Base-by-base conservation (phyloP, 345 rosid species). In the Dimocarpus longan region DNA sequence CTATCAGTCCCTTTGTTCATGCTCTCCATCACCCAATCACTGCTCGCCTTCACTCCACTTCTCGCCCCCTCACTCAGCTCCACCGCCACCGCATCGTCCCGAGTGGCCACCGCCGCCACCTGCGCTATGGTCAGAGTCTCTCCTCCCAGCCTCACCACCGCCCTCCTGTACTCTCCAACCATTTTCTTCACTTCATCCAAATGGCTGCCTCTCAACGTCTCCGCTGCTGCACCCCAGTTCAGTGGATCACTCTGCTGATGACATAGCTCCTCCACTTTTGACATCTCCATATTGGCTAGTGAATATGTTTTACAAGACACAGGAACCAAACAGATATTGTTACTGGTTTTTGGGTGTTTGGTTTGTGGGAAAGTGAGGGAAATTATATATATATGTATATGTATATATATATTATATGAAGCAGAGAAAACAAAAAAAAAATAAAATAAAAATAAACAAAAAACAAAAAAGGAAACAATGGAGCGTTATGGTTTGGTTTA, bases 191-290 rank as follows among this genome's bases (percentile, higher is more conserved):
- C 89, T 54, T 88, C 89, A 32, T 88, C 89, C 4, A 86, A 75
- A 78, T 88, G 91, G 80, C 91, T 88, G 0, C 89, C 88, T 64
- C 79, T 86, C 81, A 84, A 54, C 12, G 86, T 71, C 82, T 88
- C 89, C 0, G 88, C 84, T 8, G 86, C 81, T 7, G 52, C 26
- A 1, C 18, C 83, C 89, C 89, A 88, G 65, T 78, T 83, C 76
- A 88, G 66, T 1, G 91, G 91, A 73, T 88, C 89, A 52, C 16
- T 39, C 21, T 66, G 43, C 5, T 32, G 37, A 32, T 50, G 57
- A 26, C 80, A 68, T 44, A 62, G 19, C 5, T 42, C 22, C 24
- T 9, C 64, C 74, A 66, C 71, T 76, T 43, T 43, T 64, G 32
- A 44, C 67, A 42, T 5, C 37, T 32, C 37, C 37, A 32, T 32